These are phyloP conservation scores for Crithidia brevicula DNA, from an alignment of 208 protist species.

Conservation along the genomic window DNA sequence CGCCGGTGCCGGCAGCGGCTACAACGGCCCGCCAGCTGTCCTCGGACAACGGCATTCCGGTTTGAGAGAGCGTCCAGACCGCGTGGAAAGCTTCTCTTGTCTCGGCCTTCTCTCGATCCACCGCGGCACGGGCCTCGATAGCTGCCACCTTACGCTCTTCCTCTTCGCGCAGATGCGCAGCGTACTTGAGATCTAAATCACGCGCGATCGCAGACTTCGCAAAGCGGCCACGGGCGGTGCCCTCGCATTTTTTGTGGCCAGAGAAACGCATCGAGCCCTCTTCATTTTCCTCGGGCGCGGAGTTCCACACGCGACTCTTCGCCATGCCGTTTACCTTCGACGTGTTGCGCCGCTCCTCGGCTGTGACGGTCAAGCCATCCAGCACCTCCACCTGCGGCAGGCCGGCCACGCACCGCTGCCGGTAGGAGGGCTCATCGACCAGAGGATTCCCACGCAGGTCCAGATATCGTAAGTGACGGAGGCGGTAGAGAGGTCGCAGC, in stretches of 20 bases:
- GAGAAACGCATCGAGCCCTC: too few relatives aligned
- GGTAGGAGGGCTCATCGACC: slow-evolving; percentile 64
- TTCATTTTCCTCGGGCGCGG: too few relatives aligned
- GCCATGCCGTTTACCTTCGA: background rate
- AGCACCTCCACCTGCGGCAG: slow-evolving; percentile 75
- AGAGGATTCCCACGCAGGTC: slow-evolving; percentile 78
- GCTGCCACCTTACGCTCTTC: slow-evolving; percentile 18
- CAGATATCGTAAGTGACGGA: slow-evolving; percentile 58
- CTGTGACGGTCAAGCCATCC: slow-evolving; percentile 54
- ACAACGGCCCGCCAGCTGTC: slow-evolving; percentile 35
- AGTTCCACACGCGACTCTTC: background rate
- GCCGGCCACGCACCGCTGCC: slow-evolving; percentile 54
- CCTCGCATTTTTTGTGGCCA: too few relatives aligned
- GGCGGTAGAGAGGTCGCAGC: slow-evolving; percentile 38
- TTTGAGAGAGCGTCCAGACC: slow-evolving; percentile 58
- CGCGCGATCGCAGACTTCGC: slow-evolving; percentile 33
- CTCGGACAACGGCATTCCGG: slow-evolving; percentile 63
- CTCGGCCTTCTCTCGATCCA: slow-evolving; percentile 22
- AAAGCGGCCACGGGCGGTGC: too few relatives aligned
- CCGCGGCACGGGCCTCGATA: slow-evolving; percentile 8
- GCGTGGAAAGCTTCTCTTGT: slow-evolving; percentile 59
- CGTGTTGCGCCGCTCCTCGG: slow-evolving; percentile 55
- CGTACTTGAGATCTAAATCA: slow-evolving; percentile 36
- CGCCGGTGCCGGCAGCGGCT: background rate
- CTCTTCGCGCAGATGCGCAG: slow-evolving; percentile 18